Evolutionary conservation across 2,329 filamentous ascomycete genomes (phyloP), one percentile per base, ranked within the genome.

Genomic region (Pleurostoma richardsiae): DNA sequence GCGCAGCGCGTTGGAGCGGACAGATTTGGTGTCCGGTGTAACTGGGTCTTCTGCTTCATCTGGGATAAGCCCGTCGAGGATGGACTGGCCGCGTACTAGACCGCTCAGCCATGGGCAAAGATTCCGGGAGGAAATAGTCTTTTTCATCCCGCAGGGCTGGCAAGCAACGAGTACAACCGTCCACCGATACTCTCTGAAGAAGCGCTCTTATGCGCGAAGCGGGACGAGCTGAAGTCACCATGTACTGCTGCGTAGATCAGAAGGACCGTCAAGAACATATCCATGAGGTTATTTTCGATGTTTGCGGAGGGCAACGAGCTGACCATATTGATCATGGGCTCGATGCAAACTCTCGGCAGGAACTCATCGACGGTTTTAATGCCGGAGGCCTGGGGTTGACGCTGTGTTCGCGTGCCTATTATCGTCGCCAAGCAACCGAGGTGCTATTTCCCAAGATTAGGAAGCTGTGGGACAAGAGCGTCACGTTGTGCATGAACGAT

Each of bases 231-330:
- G 40, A 45, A 43, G n/a, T 48, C 38, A 52, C 50, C 2, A 44
- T 44, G 27, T 47, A 52, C 47, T 48, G 46, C 36, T 47, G 46
- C 40, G 50, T 49, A n/a, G 50, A 44, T 6, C 43, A 45, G 38
- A 44, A 39, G 30, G 47, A 47, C 42, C 42, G 45, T 29, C 48
- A 47, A 29, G 45, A 42, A 29, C 43, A 50, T 36, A 50, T 48
- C 26, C 33, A 31, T 19, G 41, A 52, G 38, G 19, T 19, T 19
- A n/a, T 2, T 36, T 8, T n/a, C 8, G 8, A 8, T n/a, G 33
- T 36, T 36, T 8, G 8, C n/a, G 33, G 8, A 36, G 33, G 33
- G 8, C 8, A 36, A 36, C 8, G 33, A 36, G n/a, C 33, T n/a
- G 33, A 36, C 33, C 33, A n/a, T 36, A 36, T 36, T 36, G 33